Evolutionary conservation across 257 asterid genomes (phyloP).

Genomic region (Plantago major): DNA sequence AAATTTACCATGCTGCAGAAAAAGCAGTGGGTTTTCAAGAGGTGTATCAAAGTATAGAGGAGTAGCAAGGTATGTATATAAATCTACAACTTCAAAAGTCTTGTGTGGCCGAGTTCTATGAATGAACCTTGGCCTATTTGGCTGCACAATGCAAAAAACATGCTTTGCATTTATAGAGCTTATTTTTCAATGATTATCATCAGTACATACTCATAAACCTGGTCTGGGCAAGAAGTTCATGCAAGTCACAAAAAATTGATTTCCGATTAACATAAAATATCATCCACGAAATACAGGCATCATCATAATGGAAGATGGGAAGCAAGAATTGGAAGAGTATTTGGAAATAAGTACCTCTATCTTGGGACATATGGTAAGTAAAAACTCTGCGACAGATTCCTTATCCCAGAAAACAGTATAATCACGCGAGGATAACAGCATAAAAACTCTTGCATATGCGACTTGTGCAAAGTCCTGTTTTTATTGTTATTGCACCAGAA

Average conservation of each 20-base stretch:
- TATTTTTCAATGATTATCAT: not conserved
- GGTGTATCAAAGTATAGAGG: conserved; percentile 22
- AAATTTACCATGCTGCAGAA: conserved; percentile 14
- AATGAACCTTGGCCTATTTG: not conserved
- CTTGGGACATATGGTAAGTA: conserved; percentile 52
- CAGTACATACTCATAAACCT: not conserved
- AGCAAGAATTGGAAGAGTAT: conserved; percentile 85
- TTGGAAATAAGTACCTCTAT: conserved; percentile 83
- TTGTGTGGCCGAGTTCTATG: not conserved
- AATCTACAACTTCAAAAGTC: not conserved
- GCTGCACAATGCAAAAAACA: not conserved
- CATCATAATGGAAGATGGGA: conserved; percentile 99
- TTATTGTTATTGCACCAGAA: not conserved
- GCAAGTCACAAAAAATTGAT: not conserved
- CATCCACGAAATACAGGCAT: conserved; percentile 18
- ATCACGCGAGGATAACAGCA: not conserved
- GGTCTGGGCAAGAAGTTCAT: too few relatives aligned
- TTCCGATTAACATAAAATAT: not conserved
- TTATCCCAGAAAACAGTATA: not conserved
- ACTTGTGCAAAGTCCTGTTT: not conserved
- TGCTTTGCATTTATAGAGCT: not conserved
- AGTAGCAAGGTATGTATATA: conserved; percentile 4
- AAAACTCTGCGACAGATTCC: not conserved
- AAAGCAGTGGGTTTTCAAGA: conserved; percentile 32
- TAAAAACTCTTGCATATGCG: not conserved